phyloP scores from a whole-genome alignment of 495 filamentous ascomycete species.

The Trichodelitschia bisporula region DNA sequence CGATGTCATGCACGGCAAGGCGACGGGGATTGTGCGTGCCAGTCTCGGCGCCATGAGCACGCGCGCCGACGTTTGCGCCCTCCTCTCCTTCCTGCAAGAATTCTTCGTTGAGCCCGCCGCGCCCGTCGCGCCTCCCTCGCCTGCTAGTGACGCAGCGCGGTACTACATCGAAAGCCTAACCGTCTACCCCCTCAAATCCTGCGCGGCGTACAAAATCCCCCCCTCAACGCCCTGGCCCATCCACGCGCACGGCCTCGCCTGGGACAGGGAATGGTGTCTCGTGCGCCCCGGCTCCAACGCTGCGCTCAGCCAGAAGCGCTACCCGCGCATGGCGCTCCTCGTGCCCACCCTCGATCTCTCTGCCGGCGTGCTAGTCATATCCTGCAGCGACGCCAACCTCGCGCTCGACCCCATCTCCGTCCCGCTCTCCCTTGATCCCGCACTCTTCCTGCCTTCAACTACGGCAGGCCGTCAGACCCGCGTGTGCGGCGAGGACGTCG shows the following conservation, averaged over 20 bases:
- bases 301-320: conserved; percentile 57
- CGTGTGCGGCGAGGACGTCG: conserved; percentile 59
- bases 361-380: conserved; percentile 22
- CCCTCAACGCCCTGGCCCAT: conserved; percentile 43
- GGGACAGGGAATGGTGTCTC: conserved; percentile 89
- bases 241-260: conserved; percentile 50
- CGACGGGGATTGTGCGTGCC: conserved; percentile 63
- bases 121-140: conserved; percentile 4
- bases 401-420: conserved; percentile 27
- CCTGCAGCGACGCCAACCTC: conserved; percentile 6
- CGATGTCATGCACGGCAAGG: conserved; percentile 58
- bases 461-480: conserved; percentile 19
- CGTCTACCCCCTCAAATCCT: conserved; percentile 65
- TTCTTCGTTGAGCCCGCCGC: conserved; percentile 31
- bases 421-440: conserved; percentile 33
- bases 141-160: conserved; percentile 4
- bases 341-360: conserved; percentile 42
- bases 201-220: conserved; percentile 52
- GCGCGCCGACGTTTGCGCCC: conserved; percentile 40
- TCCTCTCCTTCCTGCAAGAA: conserved; percentile 48
- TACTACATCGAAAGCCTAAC: conserved; percentile 17
- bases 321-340: conserved; percentile 65
- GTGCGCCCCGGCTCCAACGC: conserved; percentile 59
- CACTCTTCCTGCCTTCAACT: conserved; percentile 18
- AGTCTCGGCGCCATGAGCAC: conserved; percentile 82